Base-by-base conservation (phyloP, 202 grass and related monocot genomes). In the Alloteropsis angusta region DNA sequence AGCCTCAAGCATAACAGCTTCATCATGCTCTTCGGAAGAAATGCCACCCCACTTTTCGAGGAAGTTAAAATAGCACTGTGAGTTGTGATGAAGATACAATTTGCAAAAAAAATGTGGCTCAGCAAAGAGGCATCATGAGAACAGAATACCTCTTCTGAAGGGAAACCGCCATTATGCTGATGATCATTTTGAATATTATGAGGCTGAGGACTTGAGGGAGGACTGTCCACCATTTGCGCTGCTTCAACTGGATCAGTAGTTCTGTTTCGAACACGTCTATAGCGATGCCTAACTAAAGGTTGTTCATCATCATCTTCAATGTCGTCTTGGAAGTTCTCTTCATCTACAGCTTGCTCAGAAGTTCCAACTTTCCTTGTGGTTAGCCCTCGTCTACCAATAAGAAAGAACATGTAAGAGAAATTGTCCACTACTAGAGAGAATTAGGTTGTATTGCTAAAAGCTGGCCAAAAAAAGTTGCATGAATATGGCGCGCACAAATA, bases 1-100 rank as follows among this genome's bases (percentile, higher is more conserved):
- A 64, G 90, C 96, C 59, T 99, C 96, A 63, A 99, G 90, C 96
- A 99, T 99, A 84, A 99, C 47, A 82, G 96, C 96, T 70, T 99
- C 96, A 10, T 99, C 96, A 77, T 93, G 92, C 76, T 99, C 96
- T 87, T 93, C 78, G 23, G 86, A 91, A 62, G 96, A 96, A 72
- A 96, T 95, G 49, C 85, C 90, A 84, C 96, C 96, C 96, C 92
- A 95, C 92, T 95, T 82, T 70, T 74, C 38, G 38, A 76, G 57
- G 63, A 53, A 69, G 54, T 55, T 55, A 22, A 60, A 53, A 88
- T 10, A 85, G 1, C 14, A 82, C 14, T 6, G 22, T 88, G 18
- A 87, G 85, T 58, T 38, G 23, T 22, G 18, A 28, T 71, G 11
- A 15, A 83, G 52, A 70, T 38, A 74, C 2, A 77, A 52, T 60